Evolutionary conservation across 306 rosid genomes (phyloP), one percentile per base, ranked within the genome.

Genomic region (Sicyos edulis): DNA sequence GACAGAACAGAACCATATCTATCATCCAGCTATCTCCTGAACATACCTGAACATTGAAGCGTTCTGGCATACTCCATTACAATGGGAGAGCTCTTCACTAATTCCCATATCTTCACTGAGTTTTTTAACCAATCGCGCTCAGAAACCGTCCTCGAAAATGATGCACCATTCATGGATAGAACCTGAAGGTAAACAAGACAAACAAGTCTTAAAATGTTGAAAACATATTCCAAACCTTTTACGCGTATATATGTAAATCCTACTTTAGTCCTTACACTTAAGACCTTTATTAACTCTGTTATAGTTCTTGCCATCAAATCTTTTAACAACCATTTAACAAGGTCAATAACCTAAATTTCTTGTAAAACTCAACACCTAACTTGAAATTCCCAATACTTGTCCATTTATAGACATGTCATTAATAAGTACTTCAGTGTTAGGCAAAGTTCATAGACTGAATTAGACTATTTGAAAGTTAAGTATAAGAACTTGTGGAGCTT

Each of bases 51-150:
- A 70, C 80, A 80, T 65, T 83, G 91, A 76, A 89, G 96, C 49
- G 88, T 79, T 82, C 77, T 89, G 70, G 79, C 75, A 76, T 92
- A 92, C 67, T 89, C 96, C 19, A 79, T 76, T 71, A 92, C 82
- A 4, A 86, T 81, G 24, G 95, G 83, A 58, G 97, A 89, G 85
- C 52, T 88, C 78, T 84, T 92, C 77, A 89, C 86, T 66, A 78
- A 78, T 44, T 89, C 97, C 97, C 97, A 92, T 77, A 88, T 88
- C 82, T 89, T 88, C 55, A 85, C 92, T 12, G 95, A 86, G 83
- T 84, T 86, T 79, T 88, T 92, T 80, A 92, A 80, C 97, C 97
- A 89, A 68, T 92, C 96, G 10, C 97, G 97, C 79, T 92, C 97
- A 10, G 87, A 83, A 21, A 83, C 76, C 3, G 91, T 75, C 76